Conservation (phyloP, 164 flowering plant genomes). For the Akebia trifoliata region DNA sequence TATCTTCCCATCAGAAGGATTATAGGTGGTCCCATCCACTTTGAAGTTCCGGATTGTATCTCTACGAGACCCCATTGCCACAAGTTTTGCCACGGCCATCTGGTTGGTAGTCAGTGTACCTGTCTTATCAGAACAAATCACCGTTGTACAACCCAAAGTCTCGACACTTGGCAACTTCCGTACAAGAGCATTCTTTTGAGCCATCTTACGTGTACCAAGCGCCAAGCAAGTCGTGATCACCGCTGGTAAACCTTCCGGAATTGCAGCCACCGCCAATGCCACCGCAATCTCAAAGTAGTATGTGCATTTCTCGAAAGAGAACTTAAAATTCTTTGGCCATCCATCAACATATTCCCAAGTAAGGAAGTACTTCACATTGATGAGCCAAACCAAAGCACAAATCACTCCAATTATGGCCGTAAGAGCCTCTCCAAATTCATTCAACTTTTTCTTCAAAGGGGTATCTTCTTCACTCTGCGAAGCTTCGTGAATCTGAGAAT, state of each 20-base stretch:
- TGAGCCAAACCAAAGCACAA: slow-evolving; percentile 47
- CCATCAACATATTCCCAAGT: slow-evolving; percentile 53
- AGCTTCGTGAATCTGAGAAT: slow-evolving; percentile 50
- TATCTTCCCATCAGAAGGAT: slow-evolving; percentile 65
- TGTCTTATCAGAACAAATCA: slow-evolving; percentile 58
- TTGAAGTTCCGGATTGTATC: slow-evolving; percentile 33
- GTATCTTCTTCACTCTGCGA: slow-evolving; percentile 48
- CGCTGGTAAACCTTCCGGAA: slow-evolving; percentile 56
- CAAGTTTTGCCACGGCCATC: slow-evolving; percentile 71
- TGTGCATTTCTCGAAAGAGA: slow-evolving; percentile 54
- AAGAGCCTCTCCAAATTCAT: slow-evolving; percentile 47
- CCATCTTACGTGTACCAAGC: slow-evolving; percentile 59
- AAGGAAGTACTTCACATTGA: slow-evolving; percentile 51
- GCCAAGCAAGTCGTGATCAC: slow-evolving; percentile 60
- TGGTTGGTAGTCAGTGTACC: slow-evolving; percentile 76
- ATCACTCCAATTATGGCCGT: slow-evolving; percentile 44
- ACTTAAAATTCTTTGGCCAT: slow-evolving; percentile 48
- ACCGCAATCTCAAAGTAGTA: slow-evolving; percentile 60
- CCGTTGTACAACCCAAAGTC: slow-evolving; percentile 56
- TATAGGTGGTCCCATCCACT: slow-evolving; percentile 75
- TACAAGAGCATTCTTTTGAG: slow-evolving; percentile 54
- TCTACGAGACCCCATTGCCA: slow-evolving; percentile 45
- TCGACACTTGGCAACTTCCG: slow-evolving; percentile 58
- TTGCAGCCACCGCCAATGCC: slow-evolving; percentile 61
- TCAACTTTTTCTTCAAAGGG: slow-evolving; percentile 52